phyloP scores from a whole-genome alignment of 345 rosid genomes.

The Arabidopsis thaliana region DNA sequence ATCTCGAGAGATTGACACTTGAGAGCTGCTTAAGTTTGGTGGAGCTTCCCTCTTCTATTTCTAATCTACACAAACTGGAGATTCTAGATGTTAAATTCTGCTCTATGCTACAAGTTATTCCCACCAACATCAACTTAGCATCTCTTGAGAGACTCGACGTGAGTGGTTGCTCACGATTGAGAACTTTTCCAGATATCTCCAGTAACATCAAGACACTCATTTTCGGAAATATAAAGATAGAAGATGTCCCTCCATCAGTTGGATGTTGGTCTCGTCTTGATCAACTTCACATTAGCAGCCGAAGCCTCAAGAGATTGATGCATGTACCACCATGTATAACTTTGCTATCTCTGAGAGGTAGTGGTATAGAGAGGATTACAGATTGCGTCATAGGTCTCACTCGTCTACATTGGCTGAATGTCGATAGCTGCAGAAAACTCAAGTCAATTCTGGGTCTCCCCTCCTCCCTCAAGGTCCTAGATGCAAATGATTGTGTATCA shows the following conservation, averaged over 20 bases:
- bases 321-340: neutral
- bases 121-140: neutral
- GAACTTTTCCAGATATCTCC: conserved; percentile 18
- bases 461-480: neutral
- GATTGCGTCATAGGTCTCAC: neutral
- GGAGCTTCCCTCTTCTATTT: conserved; percentile 3
- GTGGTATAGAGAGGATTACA: neutral
- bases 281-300: neutral
- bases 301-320: conserved; percentile 13
- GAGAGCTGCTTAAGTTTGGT: conserved; percentile 6
- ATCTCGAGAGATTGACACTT: neutral
- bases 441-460: neutral
- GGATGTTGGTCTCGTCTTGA: neutral
- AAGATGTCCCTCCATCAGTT: conserved; percentile 3
- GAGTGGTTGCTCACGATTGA: neutral
- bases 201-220: neutral
- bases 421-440: neutral
- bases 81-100: neutral
- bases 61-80: conserved; percentile 13
- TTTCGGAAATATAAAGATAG: neutral
- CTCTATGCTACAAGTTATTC: neutral
- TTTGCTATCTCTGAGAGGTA: neutral
- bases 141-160: neutral
- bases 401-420: accelerated
- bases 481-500: neutral